Evolutionary conservation across 2,329 filamentous ascomycete species (phyloP).

Genomic region (Hypoxylon sp.): DNA sequence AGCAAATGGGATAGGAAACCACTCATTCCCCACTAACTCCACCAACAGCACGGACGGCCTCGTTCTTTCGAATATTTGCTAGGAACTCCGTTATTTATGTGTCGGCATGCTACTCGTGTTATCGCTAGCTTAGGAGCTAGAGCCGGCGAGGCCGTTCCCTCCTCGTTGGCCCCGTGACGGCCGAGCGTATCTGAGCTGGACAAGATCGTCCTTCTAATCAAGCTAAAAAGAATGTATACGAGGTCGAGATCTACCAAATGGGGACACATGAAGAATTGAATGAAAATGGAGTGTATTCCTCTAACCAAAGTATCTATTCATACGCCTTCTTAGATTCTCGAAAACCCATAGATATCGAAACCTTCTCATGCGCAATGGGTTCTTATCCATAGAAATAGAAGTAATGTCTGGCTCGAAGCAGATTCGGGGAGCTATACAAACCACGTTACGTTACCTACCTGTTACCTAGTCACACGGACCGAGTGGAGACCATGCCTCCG

Average conservation of each 20-base stretch:
- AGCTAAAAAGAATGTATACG: neutral
- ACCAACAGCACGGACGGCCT: neutral
- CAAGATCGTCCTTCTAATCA: neutral
- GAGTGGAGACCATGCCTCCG: neutral
- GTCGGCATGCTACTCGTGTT: neutral
- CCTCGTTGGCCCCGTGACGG: neutral
- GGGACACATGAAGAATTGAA: neutral
- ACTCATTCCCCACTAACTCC: neutral
- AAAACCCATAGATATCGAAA: neutral
- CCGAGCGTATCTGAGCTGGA: neutral
- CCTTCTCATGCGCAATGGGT: neutral
- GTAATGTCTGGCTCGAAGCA: neutral
- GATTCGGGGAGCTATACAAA: neutral
- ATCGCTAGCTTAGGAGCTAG: neutral
- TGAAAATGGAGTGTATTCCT: neutral
- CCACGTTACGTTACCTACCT: neutral
- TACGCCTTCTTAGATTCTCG: neutral
- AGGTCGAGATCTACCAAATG: neutral
- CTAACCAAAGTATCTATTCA: neutral
- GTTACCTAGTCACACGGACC: neutral
- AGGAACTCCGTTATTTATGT: neutral
- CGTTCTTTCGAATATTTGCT: neutral
- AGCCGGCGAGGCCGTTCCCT: neutral
- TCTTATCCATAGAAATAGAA: neutral
- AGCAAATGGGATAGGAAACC: conserved; percentile 2